Evolutionary conservation across 495 filamentous ascomycete species (phyloP), one percentile per base, ranked within the genome.

Genomic region (Penicillium mononematosum): DNA sequence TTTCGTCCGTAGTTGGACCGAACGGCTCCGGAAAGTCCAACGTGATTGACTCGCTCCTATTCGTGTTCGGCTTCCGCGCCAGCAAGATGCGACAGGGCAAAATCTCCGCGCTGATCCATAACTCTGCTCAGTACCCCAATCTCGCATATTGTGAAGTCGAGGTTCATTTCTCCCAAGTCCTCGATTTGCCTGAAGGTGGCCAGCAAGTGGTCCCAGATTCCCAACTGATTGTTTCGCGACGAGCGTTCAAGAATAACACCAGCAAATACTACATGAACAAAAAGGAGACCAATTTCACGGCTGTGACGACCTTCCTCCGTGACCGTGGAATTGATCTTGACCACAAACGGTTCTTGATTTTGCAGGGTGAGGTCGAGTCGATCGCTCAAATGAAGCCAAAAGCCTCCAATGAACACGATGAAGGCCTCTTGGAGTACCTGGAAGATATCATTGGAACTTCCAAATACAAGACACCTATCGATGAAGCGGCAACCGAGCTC

Each of bases 11-110:
- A 14, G 94, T 98, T 41, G 94, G 94, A 4, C 94, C 94, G 8
- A 98, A 98, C 70, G 94, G 94, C 55, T 98, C 95, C 19, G 94
- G 94, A 44, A 98, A 98, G 71, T 98, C 94, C 5, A 98, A 98
- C 66, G 94, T 98, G 46, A 98, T 98, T 70, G 94, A 98, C 72
- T 96, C 94, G 8, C 76, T 98, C 38, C 85, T 98, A 3, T 98
- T 98, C 66, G 94, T 98, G 22, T 98, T 98, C 62, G 94, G 94
- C 42, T 98, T 98, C 75, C 87, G 94, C 48, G 94, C 94, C 24
- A 98, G 93, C 78, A 98, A 98, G 76, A 98, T 98, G 94, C 81
- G 94, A 65, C 94, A 98, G 71, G 95, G 94, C 66, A 98, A 98
- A 75, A 92, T 98, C 39, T 98, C 94, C 3, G 94, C 94, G 19